phyloP scores from a whole-genome alignment of 2,329 filamentous ascomycete species.

The Paradendryphiella salina region DNA sequence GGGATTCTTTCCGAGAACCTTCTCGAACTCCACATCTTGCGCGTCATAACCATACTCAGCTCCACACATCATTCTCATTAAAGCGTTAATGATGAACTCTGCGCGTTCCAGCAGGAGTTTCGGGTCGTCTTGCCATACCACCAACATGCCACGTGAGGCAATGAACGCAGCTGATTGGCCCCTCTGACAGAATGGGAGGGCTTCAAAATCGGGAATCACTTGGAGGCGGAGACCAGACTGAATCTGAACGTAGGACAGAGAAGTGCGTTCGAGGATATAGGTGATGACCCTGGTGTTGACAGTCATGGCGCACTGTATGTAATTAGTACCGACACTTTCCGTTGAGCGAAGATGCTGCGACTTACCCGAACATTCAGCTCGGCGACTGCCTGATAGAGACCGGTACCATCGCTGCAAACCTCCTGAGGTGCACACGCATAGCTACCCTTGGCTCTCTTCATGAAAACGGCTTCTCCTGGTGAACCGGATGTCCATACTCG shows the following conservation, averaged over 20 bases:
- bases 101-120: slow-evolving; percentile 70
- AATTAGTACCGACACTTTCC: slow-evolving; percentile 5
- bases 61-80: slow-evolving; percentile 72
- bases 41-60: slow-evolving; percentile 51
- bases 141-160: slow-evolving; percentile 67
- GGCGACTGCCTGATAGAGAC: slow-evolving; percentile 56
- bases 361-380: slow-evolving; percentile 59
- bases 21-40: slow-evolving; percentile 42
- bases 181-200: slow-evolving; percentile 66
- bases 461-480: slow-evolving; percentile 58
- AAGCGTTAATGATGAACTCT: slow-evolving; percentile 71
- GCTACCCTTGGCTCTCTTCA: slow-evolving; percentile 57
- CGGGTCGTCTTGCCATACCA: slow-evolving; percentile 83
- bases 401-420: slow-evolving; percentile 51
- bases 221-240: slow-evolving; percentile 63
- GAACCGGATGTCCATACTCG: slow-evolving; percentile 55
- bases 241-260: slow-evolving; percentile 61
- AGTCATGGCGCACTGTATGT: slow-evolving; percentile 64
- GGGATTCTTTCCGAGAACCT: slow-evolving; percentile 27
- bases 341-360: background rate
- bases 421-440: slow-evolving; percentile 58
- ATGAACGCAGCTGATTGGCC: slow-evolving; percentile 82
- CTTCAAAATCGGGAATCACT: slow-evolving; percentile 61
- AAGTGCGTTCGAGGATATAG: slow-evolving; percentile 56
- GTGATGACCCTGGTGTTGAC: slow-evolving; percentile 67